Base-by-base conservation (phyloP, 805 yeast species). In the Starmerella bacillaris region DNA sequence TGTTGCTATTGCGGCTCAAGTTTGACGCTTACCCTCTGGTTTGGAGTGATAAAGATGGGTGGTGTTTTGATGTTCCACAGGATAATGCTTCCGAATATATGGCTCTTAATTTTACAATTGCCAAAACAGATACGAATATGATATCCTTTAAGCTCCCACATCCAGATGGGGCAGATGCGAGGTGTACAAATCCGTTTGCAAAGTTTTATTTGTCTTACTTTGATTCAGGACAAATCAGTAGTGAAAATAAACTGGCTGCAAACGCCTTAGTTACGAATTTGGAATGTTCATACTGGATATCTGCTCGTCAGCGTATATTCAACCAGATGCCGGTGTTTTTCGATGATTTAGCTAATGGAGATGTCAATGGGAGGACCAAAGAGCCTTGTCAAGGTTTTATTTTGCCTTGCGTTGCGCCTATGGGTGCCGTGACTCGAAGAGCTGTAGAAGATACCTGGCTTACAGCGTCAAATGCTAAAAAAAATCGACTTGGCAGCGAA, bases 361-460 rank as follows among this genome's bases (percentile, higher is more conserved):
- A 16, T 12, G 24, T 22, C 9, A 9, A 22, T 9, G n/a, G n/a
- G n/a, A n/a, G n/a, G n/a, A 9, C 12, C n/a, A 18, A 18, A 8
- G n/a, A n/a, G n/a, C n/a, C n/a, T n/a, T n/a, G n/a, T n/a, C 18
- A 15, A 5, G 93, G 92, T 0, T 61, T 84, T 33, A 89, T 92
- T 21, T 49, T 89, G 12, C 99, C 99, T 1, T 70, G 71, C 34
- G 64, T 86, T 29, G 65, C 80, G 5, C 69, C 94, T 2, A 89
- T 89, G 94, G 99, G 99, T 1, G 92, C 99, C 0, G 74, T 89
- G 5, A 89, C 99, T 0, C 64, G 98, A 46, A 64, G 99, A 44
- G 94, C 96, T 2, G 94, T 89, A 2, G 99, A 89, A 51, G 82
- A 80, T 42, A 82, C 95, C 0, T 89, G 99, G 99, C 59, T 89